A percentile compares a stretch with the other conserved stretches of the same genome.
phyloP scores from a whole-genome alignment of 2,329 filamentous ascomycete genomes.

The Venturia asperata region DNA sequence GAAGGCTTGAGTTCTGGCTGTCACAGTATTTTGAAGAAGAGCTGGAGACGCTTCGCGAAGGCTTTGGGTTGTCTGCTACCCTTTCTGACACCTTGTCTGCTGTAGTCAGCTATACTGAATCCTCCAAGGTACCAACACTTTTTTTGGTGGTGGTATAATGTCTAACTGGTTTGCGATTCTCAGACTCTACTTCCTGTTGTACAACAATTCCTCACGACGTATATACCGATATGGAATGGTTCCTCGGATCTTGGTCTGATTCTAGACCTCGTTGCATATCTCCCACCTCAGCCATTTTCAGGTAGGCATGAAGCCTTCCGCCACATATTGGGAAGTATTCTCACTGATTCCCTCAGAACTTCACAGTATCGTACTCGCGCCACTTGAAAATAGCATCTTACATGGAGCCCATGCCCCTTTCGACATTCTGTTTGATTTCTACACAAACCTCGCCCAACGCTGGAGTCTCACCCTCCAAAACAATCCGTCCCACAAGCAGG shows the following conservation, averaged over 20 bases:
- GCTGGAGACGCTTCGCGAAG: conserved; percentile 24
- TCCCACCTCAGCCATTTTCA: conserved; percentile 31
- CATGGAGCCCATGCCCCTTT: conserved; percentile 17
- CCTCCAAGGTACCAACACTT: conserved; percentile 29
- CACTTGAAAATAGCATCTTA: conserved; percentile 14
- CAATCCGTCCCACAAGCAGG: conserved; percentile 45
- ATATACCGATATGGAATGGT: conserved; percentile 34
- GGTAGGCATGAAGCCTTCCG: neutral
- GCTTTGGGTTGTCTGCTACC: conserved; percentile 23
- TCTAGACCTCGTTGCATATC: conserved; percentile 51
- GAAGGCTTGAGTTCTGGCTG: conserved; percentile 35
- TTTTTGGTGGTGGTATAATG: neutral
- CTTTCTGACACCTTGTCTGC: conserved; percentile 30
- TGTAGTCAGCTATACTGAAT: conserved; percentile 29
- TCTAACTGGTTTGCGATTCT: conserved; percentile 20
- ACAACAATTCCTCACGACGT: conserved; percentile 30
- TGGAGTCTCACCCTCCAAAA: conserved; percentile 34
- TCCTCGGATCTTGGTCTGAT: conserved; percentile 34
- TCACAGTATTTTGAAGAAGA: conserved; percentile 33
- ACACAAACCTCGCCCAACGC: conserved; percentile 57
- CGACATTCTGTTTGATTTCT: conserved; percentile 56
- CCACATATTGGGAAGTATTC: neutral
- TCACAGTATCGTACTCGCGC: conserved; percentile 3
- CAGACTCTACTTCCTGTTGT: conserved; percentile 30
- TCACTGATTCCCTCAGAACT: conserved; percentile 8